A percentile compares a stretch with the other conserved stretches of the same genome.
Conservation (phyloP, 202 grass and related monocot species). For the Carex arenaria region DNA sequence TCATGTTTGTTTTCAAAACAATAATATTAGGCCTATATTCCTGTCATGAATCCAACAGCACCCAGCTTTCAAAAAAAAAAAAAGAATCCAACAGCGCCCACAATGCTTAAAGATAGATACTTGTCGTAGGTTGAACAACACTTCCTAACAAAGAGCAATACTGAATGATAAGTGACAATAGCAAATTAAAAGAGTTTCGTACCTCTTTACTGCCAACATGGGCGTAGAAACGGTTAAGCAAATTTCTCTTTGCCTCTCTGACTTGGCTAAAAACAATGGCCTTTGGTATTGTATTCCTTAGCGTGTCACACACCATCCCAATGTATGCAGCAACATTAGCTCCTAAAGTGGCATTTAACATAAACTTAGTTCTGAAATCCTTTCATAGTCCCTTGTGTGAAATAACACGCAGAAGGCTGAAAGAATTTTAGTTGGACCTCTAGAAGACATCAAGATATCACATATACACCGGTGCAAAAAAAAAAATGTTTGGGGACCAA, state of each 20-base stretch:
- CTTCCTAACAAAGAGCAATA: background rate
- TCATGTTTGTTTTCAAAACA: background rate
- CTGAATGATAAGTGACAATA: background rate
- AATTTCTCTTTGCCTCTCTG: constrained; percentile 74
- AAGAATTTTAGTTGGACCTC: too few species aligned
- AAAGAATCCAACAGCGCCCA: background rate
- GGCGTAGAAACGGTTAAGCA: constrained; percentile 94
- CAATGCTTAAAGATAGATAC: background rate
- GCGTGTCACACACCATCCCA: constrained; percentile 82
- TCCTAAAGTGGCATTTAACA: constrained; percentile 37
- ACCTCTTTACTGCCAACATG: constrained; percentile 97
- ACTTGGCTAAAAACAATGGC: constrained; percentile 94
- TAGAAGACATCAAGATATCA: background rate
- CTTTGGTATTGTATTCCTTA: constrained; percentile 93
- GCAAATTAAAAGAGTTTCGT: constrained; percentile 5
- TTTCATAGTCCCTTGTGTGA: background rate
- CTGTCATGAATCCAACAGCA: background rate
- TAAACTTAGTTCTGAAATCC: constrained; percentile 2
- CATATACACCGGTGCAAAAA: background rate
- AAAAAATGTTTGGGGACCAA: too few species aligned
- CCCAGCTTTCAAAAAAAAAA: background rate
- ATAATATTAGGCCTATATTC: background rate
- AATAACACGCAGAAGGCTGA: too few species aligned
- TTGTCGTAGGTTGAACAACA: background rate
- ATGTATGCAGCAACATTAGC: constrained; percentile 96